These are phyloP conservation scores for Tetradesmus obliquus DNA, from an alignment of 139 green algal species.

Conservation along the genomic window DNA sequence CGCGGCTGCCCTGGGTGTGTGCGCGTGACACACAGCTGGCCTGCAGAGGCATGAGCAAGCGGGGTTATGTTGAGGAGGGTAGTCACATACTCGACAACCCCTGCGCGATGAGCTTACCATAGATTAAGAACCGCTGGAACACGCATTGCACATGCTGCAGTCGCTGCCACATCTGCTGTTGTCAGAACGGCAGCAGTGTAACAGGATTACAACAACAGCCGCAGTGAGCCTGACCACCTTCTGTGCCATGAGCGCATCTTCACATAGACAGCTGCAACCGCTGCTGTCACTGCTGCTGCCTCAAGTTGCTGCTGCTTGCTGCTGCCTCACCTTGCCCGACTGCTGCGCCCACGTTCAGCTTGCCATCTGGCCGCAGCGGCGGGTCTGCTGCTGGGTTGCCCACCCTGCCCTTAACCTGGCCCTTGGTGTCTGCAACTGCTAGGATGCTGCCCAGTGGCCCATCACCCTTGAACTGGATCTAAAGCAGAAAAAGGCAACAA, in stretches of 20 bases:
- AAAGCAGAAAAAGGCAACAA: slow-evolving; percentile 24
- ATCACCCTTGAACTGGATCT: slow-evolving; percentile 89
- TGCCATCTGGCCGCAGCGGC: slow-evolving; percentile 84
- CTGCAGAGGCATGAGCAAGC: slow-evolving; percentile 34
- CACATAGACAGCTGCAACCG: background rate
- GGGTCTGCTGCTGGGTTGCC: slow-evolving; percentile 80
- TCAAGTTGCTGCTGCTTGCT: background rate
- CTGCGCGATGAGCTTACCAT: too few relatives aligned
- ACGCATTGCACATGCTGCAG: background rate
- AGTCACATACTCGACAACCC: too few relatives aligned
- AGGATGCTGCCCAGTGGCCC: slow-evolving; percentile 78
- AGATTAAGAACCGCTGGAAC: background rate
- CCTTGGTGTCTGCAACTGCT: slow-evolving; percentile 64
- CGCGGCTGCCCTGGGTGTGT: slow-evolving; percentile 61
- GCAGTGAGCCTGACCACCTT: too few relatives aligned
- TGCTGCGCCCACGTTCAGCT: slow-evolving; percentile 83
- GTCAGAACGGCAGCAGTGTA: too few relatives aligned
- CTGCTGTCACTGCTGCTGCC: background rate
- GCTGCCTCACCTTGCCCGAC: slow-evolving; percentile 70
- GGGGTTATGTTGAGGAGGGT: background rate
- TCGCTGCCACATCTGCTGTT: background rate
- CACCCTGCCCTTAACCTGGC: slow-evolving; percentile 82
- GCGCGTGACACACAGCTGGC: slow-evolving; percentile 86
- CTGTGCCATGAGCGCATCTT: too few relatives aligned
- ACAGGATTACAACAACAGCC: too few relatives aligned